These are phyloP conservation scores for Colletotrichum acutatum DNA, from an alignment of 2,329 filamentous ascomycete species.

Conservation along the genomic window DNA sequence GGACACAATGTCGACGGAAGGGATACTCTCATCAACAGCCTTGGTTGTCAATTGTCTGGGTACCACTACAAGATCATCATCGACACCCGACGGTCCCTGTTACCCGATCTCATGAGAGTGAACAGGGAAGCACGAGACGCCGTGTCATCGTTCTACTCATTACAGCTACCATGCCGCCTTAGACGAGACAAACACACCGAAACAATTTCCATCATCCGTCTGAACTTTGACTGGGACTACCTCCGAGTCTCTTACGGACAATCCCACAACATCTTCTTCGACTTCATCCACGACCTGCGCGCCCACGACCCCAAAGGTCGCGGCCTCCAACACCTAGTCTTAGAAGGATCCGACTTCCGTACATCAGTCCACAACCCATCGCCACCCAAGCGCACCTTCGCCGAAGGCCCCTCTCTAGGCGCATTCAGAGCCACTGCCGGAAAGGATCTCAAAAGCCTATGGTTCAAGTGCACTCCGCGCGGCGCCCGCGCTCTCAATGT, in stretches of 20 bases:
- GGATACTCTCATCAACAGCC: neutral
- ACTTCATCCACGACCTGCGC: conserved; percentile 28
- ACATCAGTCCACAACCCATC: neutral
- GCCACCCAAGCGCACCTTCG: neutral
- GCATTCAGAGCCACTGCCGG: neutral
- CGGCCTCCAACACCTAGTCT: conserved; percentile 16
- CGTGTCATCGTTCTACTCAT: conserved; percentile 5
- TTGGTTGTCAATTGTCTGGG: neutral
- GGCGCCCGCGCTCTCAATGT: conserved; percentile 15
- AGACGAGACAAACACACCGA: neutral
- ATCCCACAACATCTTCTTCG: neutral
- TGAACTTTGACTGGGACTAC: conserved; percentile 24
- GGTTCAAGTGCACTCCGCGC: conserved; percentile 5
- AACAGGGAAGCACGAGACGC: conserved; percentile 4
- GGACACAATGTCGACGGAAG: neutral
- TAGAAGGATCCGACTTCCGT: neutral
- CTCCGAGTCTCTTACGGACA: neutral
- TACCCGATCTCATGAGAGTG: neutral
- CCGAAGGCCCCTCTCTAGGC: neutral
- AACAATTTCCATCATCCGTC: neutral
- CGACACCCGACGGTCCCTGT: neutral
- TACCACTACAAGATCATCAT: conserved; percentile 9
- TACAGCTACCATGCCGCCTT: conserved; percentile 4
- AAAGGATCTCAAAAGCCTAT: conserved; percentile 13
- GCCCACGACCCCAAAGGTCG: conserved; percentile 2